A percentile compares a stretch with the other conserved stretches of the same genome.
Conservation (phyloP, 768 basidiomycete genomes). For the Cantharellus cinnabarinus region DNA sequence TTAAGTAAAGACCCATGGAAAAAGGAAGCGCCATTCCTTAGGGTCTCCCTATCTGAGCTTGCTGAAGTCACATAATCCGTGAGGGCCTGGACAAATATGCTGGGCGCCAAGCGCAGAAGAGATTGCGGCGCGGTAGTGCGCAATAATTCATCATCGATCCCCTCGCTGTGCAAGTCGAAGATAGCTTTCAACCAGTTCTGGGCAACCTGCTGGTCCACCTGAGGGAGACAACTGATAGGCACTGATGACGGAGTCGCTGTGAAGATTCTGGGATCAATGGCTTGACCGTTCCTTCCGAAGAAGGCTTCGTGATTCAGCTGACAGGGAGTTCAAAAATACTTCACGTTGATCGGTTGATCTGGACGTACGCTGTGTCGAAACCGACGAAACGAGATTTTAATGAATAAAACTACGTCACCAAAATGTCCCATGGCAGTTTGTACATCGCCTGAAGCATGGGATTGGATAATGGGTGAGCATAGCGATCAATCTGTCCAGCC, state of each 20-base stretch:
- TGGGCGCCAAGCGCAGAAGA: constrained; percentile 4
- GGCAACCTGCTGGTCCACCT: neutral
- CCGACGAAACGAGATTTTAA: constrained; percentile 5
- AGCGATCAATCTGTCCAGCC: neutral
- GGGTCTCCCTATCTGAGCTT: neutral
- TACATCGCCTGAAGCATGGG: constrained; percentile 1
- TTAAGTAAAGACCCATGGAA: constrained; percentile 4
- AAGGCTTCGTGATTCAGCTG: constrained; percentile 1
- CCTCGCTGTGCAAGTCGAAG: constrained; percentile 6
- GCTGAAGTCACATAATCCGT: neutral
- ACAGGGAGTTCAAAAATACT: neutral
- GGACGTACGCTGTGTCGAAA: neutral
- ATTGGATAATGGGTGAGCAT: neutral
- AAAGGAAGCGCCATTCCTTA: constrained; percentile 4
- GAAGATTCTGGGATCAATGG: constrained; percentile 1
- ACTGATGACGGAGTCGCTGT: neutral
- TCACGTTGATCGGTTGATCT: neutral
- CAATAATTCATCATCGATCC: constrained; percentile 5
- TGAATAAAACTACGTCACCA: constrained; percentile 7
- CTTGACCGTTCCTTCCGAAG: neutral
- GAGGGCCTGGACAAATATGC: constrained; percentile 4
- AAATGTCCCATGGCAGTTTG: constrained; percentile 1
- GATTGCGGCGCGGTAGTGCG: constrained; percentile 2
- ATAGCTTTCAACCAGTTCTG: constrained; percentile 4
- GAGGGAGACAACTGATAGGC: neutral